Evolutionary conservation across 176 grass and related monocot species (phyloP), one percentile per base, ranked within the genome.

Genomic region (Avena atlantica): DNA sequence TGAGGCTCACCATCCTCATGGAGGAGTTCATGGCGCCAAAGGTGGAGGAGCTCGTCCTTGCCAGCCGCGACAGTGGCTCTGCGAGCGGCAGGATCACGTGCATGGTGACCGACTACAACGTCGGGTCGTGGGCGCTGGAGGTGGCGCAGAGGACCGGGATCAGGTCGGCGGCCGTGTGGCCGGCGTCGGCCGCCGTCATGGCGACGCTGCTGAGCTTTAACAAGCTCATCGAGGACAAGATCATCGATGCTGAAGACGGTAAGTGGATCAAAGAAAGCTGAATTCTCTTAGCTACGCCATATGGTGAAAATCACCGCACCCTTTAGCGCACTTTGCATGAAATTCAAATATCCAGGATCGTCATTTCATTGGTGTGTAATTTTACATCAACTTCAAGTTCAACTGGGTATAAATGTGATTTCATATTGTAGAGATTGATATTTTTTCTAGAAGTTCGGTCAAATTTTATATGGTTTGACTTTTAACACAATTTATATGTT

Each of bases 191-290:
- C 1, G 70, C 61, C 24, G 12, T 74, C 34, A 4, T 88, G 64
- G 59, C 81, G 11, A 65, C 74, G 2, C 19, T 78, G 29, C 45
- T 85, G 27, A 85, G 71, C 81, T 82, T 88, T 34, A 77, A 60
- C 8, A 85, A 90, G 76, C 74, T 85, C 80, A 72, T 93, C 17
- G 75, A 50, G 29, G 76, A 87, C 42, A 70, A 78, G 31, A 84
- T 90, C 45, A 67, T 93, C 76, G 50, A 93, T 67, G 78, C 78
- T 2, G 81, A 78, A 78, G 78, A 90, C 12, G 91, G 88, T 92
- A 63, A 58, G 66, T 14, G 5, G 37, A 40, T 40, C 37, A 0
- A 66, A 6, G 1, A 4, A 14, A 13, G 12, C 11, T 65, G 24
- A 65, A 14, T 29, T 63, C 59, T 12, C 20, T 60, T n/a, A 21